Evolutionary conservation across 192 early-diverging fungal genomes (phyloP).

Genomic region (Podila clonocystis): DNA sequence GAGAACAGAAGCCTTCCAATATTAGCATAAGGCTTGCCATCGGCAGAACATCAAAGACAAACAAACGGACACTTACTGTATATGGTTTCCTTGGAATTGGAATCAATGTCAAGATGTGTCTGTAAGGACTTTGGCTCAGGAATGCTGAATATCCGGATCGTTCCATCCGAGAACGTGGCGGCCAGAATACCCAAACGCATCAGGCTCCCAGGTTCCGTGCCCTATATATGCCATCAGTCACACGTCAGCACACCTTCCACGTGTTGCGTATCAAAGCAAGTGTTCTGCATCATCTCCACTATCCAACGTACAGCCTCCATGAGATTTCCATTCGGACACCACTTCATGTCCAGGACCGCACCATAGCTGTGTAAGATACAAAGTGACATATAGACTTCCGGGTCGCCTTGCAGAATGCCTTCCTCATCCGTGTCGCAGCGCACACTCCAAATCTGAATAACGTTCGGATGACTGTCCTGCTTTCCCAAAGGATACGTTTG

Average conservation of each 20-base stretch:
- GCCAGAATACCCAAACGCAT: conserved; percentile 29
- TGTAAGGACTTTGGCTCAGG: conserved; percentile 24
- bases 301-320: conserved; percentile 24
- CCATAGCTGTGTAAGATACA: conserved; percentile 42
- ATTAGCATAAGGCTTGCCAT: background rate
- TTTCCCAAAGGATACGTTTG: conserved; percentile 44
- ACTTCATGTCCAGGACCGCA: conserved; percentile 43
- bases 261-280: too few relatives aligned
- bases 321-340: conserved; percentile 37
- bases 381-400: conserved; percentile 11
- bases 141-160: conserved; percentile 32
- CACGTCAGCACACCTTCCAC: too few relatives aligned
- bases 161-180: conserved; percentile 27
- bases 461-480: conserved; percentile 39
- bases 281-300: too few relatives aligned
- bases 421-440: conserved; percentile 24
- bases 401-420: conserved; percentile 17
- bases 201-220: background rate
- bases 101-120: background rate
- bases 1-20: background rate
- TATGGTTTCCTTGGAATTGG: conserved; percentile 7
- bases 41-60: background rate
- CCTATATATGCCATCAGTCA: background rate
- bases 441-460: conserved; percentile 45
- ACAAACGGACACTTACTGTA: conserved; percentile 15